Percentiles rank a stretch among this genome's conserved stretches.
phyloP scores from a whole-genome alignment of 179 eudicot genomes.

The Vitellaria paradoxa region DNA sequence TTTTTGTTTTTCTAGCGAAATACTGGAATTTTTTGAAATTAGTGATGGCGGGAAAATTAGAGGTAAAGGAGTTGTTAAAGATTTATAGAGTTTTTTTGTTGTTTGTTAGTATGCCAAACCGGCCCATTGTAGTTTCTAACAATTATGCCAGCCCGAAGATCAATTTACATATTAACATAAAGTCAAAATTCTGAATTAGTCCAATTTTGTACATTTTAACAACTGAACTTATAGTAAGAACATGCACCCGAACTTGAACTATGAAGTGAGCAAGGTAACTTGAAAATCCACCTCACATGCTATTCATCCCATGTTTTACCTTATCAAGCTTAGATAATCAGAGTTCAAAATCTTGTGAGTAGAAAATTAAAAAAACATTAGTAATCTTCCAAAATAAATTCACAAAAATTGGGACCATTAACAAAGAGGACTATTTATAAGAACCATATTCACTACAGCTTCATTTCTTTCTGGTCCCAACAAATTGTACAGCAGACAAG shows the following conservation, averaged over 20 bases:
- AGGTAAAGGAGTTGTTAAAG: too few relatives aligned
- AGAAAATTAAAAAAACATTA: neutral
- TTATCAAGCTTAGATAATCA: neutral
- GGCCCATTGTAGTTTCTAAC: too few relatives aligned
- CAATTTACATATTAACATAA: too few relatives aligned
- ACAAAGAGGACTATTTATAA: neutral
- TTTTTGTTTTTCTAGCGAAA: too few relatives aligned
- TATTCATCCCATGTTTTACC: neutral
- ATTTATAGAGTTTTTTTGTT: too few relatives aligned
- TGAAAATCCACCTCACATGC: neutral
- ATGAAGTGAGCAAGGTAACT: neutral
- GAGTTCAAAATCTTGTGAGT: neutral
- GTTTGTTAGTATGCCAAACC: too few relatives aligned
- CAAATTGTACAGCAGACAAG: neutral
- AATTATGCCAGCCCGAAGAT: too few relatives aligned
- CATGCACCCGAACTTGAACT: constrained; percentile 6
- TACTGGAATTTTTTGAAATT: too few relatives aligned
- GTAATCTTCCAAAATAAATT: too few relatives aligned
- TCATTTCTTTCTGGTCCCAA: constrained; percentile 1
- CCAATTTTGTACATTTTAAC: neutral
- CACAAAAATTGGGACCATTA: neutral
- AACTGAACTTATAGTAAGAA: neutral
- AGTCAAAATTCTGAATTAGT: neutral
- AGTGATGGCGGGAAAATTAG: too few relatives aligned
- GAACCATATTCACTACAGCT: neutral